Conservation (phyloP, 257 asterid species). For the Linderniella brevidens region DNA sequence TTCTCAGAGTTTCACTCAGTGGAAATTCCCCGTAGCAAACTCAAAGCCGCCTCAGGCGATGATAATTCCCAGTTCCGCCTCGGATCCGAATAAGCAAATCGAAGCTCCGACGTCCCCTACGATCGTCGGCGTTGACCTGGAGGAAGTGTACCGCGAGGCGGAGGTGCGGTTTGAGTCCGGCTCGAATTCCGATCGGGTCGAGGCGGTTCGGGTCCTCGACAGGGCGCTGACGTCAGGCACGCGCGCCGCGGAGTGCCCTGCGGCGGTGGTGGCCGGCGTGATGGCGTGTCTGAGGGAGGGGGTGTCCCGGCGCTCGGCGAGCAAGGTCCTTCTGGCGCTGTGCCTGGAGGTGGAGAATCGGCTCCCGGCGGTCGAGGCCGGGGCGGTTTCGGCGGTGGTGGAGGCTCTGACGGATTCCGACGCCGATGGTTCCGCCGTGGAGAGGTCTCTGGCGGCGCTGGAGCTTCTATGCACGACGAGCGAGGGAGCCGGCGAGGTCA, state of each 20-base stretch:
- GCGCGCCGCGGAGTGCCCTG: constrained; percentile 34
- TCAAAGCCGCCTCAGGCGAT: constrained; percentile 23
- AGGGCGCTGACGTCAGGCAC: constrained; percentile 46
- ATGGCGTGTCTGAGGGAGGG: constrained; percentile 37
- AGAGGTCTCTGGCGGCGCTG: constrained; percentile 57
- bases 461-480: constrained; percentile 58
- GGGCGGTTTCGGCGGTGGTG: constrained; percentile 58
- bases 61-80: constrained; percentile 12
- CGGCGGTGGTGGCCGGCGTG: constrained; percentile 33
- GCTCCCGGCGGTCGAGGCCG: constrained; percentile 46
- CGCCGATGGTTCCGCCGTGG: constrained; percentile 47
- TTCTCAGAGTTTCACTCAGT: constrained; percentile 76
- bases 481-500: constrained; percentile 67
- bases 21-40: constrained; percentile 50
- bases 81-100: constrained; percentile 3
- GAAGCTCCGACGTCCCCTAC: constrained; percentile 7
- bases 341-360: constrained; percentile 48
- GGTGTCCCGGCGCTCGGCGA: constrained; percentile 37
- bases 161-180: constrained; percentile 42
- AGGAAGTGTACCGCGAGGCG: constrained; percentile 42
- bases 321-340: constrained; percentile 56
- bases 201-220: constrained; percentile 50
- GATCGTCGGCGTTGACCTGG: constrained; percentile 18
- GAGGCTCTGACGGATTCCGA: constrained; percentile 58
- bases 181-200: constrained; percentile 20